These are phyloP conservation scores for Rhododendron molle DNA, from an alignment of 148 eudicot genomes.

Conservation along the genomic window DNA sequence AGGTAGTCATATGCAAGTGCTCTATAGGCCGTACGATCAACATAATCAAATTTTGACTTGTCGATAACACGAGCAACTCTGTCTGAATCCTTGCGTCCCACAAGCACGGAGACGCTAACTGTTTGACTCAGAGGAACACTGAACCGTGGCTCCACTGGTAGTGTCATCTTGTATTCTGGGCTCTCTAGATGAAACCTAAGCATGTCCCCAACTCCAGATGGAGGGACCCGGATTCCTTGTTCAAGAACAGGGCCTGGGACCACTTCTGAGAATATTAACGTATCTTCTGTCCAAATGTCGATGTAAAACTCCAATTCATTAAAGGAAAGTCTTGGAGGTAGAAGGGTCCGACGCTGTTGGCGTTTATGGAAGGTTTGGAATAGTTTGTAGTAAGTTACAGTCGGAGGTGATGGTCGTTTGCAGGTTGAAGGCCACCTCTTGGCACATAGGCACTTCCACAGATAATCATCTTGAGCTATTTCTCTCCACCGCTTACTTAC, in stretches of 20 bases:
- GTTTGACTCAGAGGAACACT: conserved; percentile 44
- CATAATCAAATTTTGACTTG: conserved; percentile 61
- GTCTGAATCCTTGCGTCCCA: conserved; percentile 58
- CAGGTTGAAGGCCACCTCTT: conserved; percentile 87
- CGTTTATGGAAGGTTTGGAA: conserved; percentile 65
- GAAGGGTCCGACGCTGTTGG: conserved; percentile 33
- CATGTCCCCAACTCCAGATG: conserved; percentile 51
- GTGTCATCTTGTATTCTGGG: conserved; percentile 70
- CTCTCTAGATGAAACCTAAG: conserved; percentile 55
- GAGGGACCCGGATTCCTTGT: conserved; percentile 44
- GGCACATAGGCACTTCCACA: conserved; percentile 80
- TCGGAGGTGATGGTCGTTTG: conserved; percentile 48
- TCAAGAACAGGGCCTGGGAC: conserved; percentile 64
- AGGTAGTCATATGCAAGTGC: conserved; percentile 89
- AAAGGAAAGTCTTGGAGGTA: conserved; percentile 71
- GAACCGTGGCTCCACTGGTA: conserved; percentile 64
- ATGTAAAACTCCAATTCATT: conserved; percentile 76
- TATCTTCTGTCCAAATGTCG: conserved; percentile 77
- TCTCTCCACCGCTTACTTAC: conserved; percentile 79
- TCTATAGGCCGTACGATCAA: conserved; percentile 70
- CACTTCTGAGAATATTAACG: conserved; percentile 57
- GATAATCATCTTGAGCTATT: conserved; percentile 75
- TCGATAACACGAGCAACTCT: conserved; percentile 65
- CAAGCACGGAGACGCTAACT: conserved; percentile 73
- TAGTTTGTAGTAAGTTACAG: conserved; percentile 46